Evolutionary conservation across 208 protist species (phyloP).

Genomic region (Leishmania martiniquensis): DNA sequence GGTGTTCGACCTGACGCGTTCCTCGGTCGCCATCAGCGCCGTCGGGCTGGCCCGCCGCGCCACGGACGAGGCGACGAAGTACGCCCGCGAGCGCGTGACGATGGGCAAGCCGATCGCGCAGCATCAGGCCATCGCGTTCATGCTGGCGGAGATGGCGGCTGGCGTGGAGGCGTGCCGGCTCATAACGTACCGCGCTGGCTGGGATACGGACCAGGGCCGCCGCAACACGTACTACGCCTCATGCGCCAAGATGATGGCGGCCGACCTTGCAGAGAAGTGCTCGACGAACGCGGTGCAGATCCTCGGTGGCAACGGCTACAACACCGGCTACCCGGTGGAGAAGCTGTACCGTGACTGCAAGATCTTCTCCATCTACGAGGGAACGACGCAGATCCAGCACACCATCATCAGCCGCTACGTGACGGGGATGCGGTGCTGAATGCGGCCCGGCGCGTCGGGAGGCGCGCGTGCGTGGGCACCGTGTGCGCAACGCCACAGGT

Average conservation of each 20-base stretch:
- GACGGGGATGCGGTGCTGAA: slow-evolving; percentile 54
- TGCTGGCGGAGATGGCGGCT: slow-evolving; percentile 93
- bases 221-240: slow-evolving; percentile 91
- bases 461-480: neutral
- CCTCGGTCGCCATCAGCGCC: slow-evolving; percentile 79
- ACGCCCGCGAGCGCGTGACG: slow-evolving; percentile 80
- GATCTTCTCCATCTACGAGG: slow-evolving; percentile 95
- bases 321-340: slow-evolving; percentile 94
- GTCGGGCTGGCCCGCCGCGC: slow-evolving; percentile 87
- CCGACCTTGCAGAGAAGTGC: slow-evolving; percentile 76
- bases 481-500: neutral
- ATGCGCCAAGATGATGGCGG: slow-evolving; percentile 82
- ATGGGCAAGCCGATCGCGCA: slow-evolving; percentile 86
- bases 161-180: slow-evolving; percentile 85
- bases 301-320: slow-evolving; percentile 94
- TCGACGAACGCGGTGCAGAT: slow-evolving; percentile 86
- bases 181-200: slow-evolving; percentile 69
- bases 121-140: slow-evolving; percentile 87
- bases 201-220: slow-evolving; percentile 82
- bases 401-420: slow-evolving; percentile 78
- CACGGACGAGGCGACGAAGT: slow-evolving; percentile 76
- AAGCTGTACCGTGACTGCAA: slow-evolving; percentile 94
- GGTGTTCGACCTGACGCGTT: slow-evolving; percentile 89
- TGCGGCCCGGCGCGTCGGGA: neutral
- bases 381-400: slow-evolving; percentile 92